phyloP scores from a whole-genome alignment of 2,329 filamentous ascomycete species.

The Pseudodiploospora longispora region DNA sequence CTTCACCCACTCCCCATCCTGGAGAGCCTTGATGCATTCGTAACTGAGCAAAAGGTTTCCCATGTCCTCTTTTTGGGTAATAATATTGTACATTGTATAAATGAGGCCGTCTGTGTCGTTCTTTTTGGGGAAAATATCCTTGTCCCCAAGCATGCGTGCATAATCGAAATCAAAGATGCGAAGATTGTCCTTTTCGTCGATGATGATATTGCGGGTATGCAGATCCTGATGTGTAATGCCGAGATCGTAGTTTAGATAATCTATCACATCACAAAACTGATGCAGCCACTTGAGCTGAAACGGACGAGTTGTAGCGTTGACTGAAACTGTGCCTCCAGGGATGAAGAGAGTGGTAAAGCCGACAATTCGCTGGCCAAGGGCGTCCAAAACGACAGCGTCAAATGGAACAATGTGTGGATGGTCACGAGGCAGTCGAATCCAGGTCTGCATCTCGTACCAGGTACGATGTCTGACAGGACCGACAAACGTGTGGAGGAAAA shows the following conservation, averaged over 20 bases:
- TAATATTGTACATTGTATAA: constrained; percentile 28
- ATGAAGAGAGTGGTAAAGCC: constrained; percentile 29
- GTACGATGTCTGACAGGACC: constrained; percentile 7
- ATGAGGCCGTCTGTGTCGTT: constrained; percentile 19
- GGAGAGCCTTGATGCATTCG: constrained; percentile 14
- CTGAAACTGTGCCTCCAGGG: constrained; percentile 24
- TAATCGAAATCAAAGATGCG: constrained; percentile 29
- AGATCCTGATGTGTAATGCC: constrained; percentile 32
- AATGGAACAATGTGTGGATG: constrained; percentile 30
- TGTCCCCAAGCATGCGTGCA: too few relatives aligned
- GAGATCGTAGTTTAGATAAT: constrained; percentile 28
- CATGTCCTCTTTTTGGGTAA: constrained; percentile 20
- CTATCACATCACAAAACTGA: constrained; percentile 17
- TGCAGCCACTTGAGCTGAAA: constrained; percentile 28
- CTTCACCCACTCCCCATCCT: constrained; percentile 20
- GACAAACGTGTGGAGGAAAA: constrained; percentile 12
- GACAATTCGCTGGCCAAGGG: constrained; percentile 21
- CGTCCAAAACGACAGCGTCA: constrained; percentile 26
- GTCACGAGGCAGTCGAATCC: constrained; percentile 22
- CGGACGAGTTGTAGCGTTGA: constrained; percentile 15
- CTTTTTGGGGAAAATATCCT: neutral
- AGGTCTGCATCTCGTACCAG: constrained; percentile 29
- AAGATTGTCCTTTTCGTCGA: constrained; percentile 25
- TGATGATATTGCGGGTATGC: constrained; percentile 27
- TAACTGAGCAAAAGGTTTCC: constrained; percentile 9